phyloP scores from a whole-genome alignment of 192 early-diverging fungal species.

The Podila minutissima region DNA sequence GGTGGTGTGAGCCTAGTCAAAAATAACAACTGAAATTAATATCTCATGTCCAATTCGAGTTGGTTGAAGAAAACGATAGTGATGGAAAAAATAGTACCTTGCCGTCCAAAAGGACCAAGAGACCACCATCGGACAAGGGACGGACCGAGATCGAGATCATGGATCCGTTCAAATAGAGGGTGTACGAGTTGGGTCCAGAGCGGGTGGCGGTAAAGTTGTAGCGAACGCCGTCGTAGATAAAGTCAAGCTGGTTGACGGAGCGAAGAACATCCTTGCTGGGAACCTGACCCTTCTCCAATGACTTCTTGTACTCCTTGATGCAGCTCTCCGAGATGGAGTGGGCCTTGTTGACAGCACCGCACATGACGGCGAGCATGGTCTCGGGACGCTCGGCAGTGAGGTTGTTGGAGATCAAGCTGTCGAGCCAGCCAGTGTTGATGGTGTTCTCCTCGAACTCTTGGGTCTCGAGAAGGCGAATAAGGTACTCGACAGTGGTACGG shows the following conservation, averaged over 20 bases:
- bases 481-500: slow-evolving; percentile 97
- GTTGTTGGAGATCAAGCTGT: slow-evolving; percentile 90
- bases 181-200: slow-evolving; percentile 83
- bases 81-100: slow-evolving; percentile 55
- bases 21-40: not conserved
- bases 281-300: slow-evolving; percentile 94
- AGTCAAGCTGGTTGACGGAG: slow-evolving; percentile 84
- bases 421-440: slow-evolving; percentile 96
- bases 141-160: slow-evolving; percentile 87
- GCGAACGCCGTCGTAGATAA: slow-evolving; percentile 92
- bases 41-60: too few species aligned
- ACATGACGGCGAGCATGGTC: slow-evolving; percentile 88
- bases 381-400: slow-evolving; percentile 93
- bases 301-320: slow-evolving; percentile 78
- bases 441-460: slow-evolving; percentile 89
- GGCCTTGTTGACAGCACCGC: slow-evolving; percentile 91
- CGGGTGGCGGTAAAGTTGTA: slow-evolving; percentile 88
- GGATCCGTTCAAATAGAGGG: slow-evolving; percentile 84
- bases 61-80: too few species aligned
- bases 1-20: slow-evolving; percentile 75
- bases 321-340: slow-evolving; percentile 72
- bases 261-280: slow-evolving; percentile 79
- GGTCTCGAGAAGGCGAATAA: slow-evolving; percentile 92
- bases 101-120: slow-evolving; percentile 90
- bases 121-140: slow-evolving; percentile 89